Conservation (phyloP, 2,329 filamentous ascomycete species). For the Claviceps pusilla region DNA sequence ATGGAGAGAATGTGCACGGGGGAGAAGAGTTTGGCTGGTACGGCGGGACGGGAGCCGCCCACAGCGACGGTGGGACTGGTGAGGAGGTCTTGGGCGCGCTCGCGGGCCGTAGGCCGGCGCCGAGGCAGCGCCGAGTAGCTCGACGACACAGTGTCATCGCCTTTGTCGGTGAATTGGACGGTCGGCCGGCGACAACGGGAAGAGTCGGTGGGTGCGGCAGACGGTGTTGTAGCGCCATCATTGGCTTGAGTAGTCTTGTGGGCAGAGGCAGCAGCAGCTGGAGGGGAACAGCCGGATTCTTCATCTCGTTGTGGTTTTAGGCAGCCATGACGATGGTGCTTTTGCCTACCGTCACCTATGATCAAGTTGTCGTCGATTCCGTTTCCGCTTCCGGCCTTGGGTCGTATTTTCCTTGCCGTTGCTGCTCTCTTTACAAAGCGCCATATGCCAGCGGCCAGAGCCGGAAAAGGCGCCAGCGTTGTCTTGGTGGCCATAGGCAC, state of each 20-base stretch:
- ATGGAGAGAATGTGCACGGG: slow-evolving; percentile 39
- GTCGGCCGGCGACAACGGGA: neutral
- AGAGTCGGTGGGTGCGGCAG: neutral
- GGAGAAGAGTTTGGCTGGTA: slow-evolving; percentile 33
- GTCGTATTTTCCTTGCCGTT: neutral
- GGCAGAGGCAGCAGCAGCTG: neutral
- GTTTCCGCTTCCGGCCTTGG: neutral
- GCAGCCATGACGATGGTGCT: neutral
- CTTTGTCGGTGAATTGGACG: slow-evolving; percentile 6
- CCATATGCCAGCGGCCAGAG: neutral
- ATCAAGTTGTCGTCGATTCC: neutral
- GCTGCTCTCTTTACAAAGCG: neutral
- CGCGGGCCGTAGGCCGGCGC: slow-evolving; percentile 21
- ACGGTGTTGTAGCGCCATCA: neutral
- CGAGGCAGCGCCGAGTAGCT: slow-evolving; percentile 2
- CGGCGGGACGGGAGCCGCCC: slow-evolving; percentile 25
- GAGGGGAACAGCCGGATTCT: neutral
- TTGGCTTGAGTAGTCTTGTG: neutral
- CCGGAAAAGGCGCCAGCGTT: neutral
- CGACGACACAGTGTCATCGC: neutral
- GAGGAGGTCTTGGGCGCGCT: slow-evolving; percentile 28
- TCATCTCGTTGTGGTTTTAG: neutral
- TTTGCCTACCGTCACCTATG: neutral
- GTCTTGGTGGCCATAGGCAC: neutral
- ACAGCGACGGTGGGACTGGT: slow-evolving; percentile 26